Evolutionary conservation across 139 green algal species (phyloP).

Genomic region (Coelastrella sp.): DNA sequence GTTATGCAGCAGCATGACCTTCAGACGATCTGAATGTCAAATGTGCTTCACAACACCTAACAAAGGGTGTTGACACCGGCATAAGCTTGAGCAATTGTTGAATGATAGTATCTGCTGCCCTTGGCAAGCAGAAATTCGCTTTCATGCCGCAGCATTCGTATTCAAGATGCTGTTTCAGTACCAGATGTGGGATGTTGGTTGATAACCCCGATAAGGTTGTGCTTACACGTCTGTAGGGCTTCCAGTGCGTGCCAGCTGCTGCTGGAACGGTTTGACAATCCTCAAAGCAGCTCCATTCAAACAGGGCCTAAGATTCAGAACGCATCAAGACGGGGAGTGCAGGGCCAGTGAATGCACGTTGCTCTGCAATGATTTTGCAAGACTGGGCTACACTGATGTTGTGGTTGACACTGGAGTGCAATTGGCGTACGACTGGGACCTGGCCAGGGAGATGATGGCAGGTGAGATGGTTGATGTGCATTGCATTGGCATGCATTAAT

Average conservation of each 20-base stretch:
- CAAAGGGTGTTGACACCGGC: too few species aligned
- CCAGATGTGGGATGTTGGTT: too few species aligned
- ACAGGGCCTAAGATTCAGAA: constrained; percentile 44
- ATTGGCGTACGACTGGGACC: constrained; percentile 53
- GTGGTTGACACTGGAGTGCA: constrained; percentile 72
- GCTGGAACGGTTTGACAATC: constrained; percentile 75
- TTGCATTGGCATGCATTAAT: neutral
- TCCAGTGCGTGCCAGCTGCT: constrained; percentile 68
- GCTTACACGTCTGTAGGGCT: constrained; percentile 51
- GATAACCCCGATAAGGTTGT: too few species aligned
- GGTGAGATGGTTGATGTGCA: neutral
- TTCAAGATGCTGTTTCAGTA: too few species aligned
- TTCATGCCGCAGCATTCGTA: too few species aligned
- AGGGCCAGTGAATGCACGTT: constrained; percentile 69
- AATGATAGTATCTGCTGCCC: too few species aligned
- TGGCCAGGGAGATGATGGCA: constrained; percentile 38
- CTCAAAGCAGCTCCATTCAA: constrained; percentile 63
- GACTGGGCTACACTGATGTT: constrained; percentile 56
- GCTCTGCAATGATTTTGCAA: constrained; percentile 68
- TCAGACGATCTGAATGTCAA: too few species aligned
- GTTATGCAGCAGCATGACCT: too few species aligned
- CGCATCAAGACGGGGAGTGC: constrained; percentile 58
- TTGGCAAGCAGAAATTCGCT: too few species aligned
- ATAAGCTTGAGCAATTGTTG: too few species aligned
- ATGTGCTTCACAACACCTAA: too few species aligned